phyloP scores from a whole-genome alignment of 805 yeast species.

The Cephaloascus fragrans region DNA sequence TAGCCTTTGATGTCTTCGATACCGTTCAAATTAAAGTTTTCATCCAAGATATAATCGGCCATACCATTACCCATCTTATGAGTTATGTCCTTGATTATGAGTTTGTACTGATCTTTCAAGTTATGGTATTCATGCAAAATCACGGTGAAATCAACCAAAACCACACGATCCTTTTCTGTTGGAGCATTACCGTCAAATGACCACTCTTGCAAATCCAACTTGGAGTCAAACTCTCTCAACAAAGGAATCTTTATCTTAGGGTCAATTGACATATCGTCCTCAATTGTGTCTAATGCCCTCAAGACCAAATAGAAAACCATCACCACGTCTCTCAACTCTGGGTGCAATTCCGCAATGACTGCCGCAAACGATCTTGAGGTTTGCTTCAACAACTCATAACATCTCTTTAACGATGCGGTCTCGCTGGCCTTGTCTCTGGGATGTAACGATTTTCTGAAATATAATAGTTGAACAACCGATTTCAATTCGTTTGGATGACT shows the following conservation, averaged over 20 bases:
- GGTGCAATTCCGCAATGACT: conserved; percentile 84
- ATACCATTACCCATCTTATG: conserved; percentile 91
- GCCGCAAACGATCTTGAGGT: conserved; percentile 94
- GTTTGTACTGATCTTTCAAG: conserved; percentile 68
- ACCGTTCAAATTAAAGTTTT: conserved; percentile 71
- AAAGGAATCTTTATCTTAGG: conserved; percentile 65
- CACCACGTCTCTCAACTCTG: conserved; percentile 74
- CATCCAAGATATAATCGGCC: conserved; percentile 85
- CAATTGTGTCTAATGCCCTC: conserved; percentile 91
- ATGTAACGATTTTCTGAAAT: conserved; percentile 43
- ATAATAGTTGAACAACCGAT: conserved; percentile 55
- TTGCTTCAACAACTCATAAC: conserved; percentile 53
- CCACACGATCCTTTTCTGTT: conserved; percentile 72
- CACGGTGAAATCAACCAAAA: conserved; percentile 67
- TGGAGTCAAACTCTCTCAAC: conserved; percentile 56
- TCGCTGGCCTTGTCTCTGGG: conserved; percentile 34
- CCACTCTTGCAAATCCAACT: conserved; percentile 64
- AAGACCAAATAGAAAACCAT: conserved; percentile 79
- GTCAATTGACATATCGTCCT: conserved; percentile 88
- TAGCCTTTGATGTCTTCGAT: conserved; percentile 72
- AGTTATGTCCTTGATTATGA: conserved; percentile 69
- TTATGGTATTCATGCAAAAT: conserved; percentile 64
- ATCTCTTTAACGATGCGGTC: conserved; percentile 39
- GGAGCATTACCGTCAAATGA: conserved; percentile 68
- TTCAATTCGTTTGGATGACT: conserved; percentile 65